Base-by-base conservation (phyloP, 2,329 filamentous ascomycete genomes). In the Aspergillus sp. region DNA sequence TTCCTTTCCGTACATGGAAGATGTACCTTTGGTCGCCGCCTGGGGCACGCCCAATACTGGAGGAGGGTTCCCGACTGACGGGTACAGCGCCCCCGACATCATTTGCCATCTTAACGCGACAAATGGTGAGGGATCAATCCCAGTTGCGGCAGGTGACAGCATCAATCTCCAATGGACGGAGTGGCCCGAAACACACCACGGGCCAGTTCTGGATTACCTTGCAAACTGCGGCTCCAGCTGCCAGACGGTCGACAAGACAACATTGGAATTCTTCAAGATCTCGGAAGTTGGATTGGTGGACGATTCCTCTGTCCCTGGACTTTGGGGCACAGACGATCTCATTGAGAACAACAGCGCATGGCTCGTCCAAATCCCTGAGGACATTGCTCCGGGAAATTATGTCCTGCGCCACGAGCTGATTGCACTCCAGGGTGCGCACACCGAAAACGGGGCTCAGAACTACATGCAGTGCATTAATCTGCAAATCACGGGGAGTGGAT, bases 141-240 rank as follows among this genome's bases (percentile, higher is more conserved):
- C 78, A 13, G 81, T 87, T 17, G 75, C 78, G 4, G 86, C 86
- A 8, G 87, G 87, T 51, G 76, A 77, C 63, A 78, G 75, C 6
- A 67, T 88, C 65, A 74, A 80, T 45, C 71, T 89, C 49, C 78
- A 83, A 63, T 89, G 86, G 86, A 82, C 79, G 56, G 75, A 76
- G n/a, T 89, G 86, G 86, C 85, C 86, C 11, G 77, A 81, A 2
- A 81, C 78, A 42, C 83, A 89, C 75, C 78, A 85, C 57, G 84
- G 83, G 1, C 85, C 86, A 5, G 80, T 88, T 61, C 77, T 88
- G 58, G 80, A 81, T 70, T 88, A 87, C 75, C 75, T 87, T 6
- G 86, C 86, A 41, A 77, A 77, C 58, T 85, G 82, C 69, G 70
- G 78, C 48, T 81, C 78, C 22, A 78, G 83, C 66, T 86, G 82